Conservation (phyloP, 148 eudicot species). For the Chenopodium formosanum region DNA sequence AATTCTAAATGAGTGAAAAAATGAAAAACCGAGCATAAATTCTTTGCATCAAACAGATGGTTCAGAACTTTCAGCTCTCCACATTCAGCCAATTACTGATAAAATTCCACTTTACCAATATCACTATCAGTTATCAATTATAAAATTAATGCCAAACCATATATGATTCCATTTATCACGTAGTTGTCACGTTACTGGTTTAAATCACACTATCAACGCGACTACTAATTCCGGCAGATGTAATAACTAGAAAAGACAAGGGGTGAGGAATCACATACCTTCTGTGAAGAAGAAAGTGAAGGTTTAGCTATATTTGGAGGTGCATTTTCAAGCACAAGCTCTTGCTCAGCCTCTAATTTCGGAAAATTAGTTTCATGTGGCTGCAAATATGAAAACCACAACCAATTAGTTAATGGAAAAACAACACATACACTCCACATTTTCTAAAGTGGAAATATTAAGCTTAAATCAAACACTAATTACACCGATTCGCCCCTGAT, state of each 20-base stretch:
- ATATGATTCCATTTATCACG: not conserved
- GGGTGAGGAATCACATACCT: slow-evolving; percentile 47
- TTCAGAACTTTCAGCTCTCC: slow-evolving; percentile 9
- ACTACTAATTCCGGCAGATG: not conserved
- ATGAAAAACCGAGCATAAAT: slow-evolving; percentile 41
- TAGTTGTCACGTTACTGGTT: not conserved
- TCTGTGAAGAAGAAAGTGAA: slow-evolving; percentile 48
- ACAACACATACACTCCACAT: too few species aligned
- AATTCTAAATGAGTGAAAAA: slow-evolving; percentile 77
- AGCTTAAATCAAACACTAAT: too few species aligned
- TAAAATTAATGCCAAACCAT: not conserved
- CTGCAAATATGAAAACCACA: slow-evolving; percentile 28
- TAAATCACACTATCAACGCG: not conserved
- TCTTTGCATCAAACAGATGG: slow-evolving; percentile 24
- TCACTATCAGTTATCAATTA: too few species aligned
- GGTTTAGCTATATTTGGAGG: slow-evolving; percentile 54
- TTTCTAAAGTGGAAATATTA: too few species aligned
- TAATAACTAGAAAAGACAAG: slow-evolving; percentile 6
- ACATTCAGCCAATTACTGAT: not conserved
- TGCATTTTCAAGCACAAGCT: slow-evolving; percentile 42
- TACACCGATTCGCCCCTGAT: too few species aligned
- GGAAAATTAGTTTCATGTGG: slow-evolving; percentile 63
- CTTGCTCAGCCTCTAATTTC: slow-evolving; percentile 49
- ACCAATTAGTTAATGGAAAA: too few species aligned
- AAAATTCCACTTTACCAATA: not conserved